Evolutionary conservation across 805 yeast genomes (phyloP).

Genomic region (Candida nitratophila): DNA sequence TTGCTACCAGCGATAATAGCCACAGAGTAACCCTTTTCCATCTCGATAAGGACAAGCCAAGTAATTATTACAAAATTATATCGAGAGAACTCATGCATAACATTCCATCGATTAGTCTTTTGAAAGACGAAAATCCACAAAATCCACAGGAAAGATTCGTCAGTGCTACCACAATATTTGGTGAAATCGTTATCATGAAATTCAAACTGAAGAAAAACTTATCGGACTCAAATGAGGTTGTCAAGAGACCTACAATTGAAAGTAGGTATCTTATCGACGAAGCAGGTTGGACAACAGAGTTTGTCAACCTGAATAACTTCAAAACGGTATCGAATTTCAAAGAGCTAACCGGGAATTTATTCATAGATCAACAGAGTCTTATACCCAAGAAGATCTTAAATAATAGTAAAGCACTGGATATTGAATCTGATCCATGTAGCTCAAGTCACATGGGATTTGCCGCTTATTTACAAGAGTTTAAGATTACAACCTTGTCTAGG

Average conservation of each 20-base stretch:
- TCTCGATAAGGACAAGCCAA: slow-evolving; percentile 12
- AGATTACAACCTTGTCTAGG: slow-evolving; percentile 1
- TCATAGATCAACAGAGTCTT: slow-evolving; percentile 22
- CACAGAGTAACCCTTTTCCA: slow-evolving; percentile 36
- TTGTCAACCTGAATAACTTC: slow-evolving; percentile 34
- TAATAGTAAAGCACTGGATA: slow-evolving; percentile 35
- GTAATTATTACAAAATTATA: slow-evolving; percentile 17
- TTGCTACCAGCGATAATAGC: slow-evolving; percentile 51
- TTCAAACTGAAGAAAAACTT: slow-evolving; percentile 5
- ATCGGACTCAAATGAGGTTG: neutral
- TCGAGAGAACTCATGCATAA: slow-evolving; percentile 45
- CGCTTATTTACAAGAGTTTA: slow-evolving; percentile 22
- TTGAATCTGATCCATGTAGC: slow-evolving; percentile 30
- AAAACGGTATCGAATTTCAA: slow-evolving; percentile 39
- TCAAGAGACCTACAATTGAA: slow-evolving; percentile 4
- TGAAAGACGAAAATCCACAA: slow-evolving; percentile 8
- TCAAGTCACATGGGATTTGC: slow-evolving; percentile 35
- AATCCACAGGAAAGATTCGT: slow-evolving; percentile 17
- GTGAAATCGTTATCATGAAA: slow-evolving; percentile 33
- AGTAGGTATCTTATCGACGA: slow-evolving; percentile 33
- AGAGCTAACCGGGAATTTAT: slow-evolving; percentile 42
- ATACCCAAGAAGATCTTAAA: slow-evolving; percentile 23
- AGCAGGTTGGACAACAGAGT: slow-evolving; percentile 48
- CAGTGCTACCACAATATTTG: slow-evolving; percentile 36
- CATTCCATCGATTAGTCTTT: slow-evolving; percentile 45